Evolutionary conservation across 1,139 yeast genomes (phyloP).

Genomic region (Protomyces macrosporus): DNA sequence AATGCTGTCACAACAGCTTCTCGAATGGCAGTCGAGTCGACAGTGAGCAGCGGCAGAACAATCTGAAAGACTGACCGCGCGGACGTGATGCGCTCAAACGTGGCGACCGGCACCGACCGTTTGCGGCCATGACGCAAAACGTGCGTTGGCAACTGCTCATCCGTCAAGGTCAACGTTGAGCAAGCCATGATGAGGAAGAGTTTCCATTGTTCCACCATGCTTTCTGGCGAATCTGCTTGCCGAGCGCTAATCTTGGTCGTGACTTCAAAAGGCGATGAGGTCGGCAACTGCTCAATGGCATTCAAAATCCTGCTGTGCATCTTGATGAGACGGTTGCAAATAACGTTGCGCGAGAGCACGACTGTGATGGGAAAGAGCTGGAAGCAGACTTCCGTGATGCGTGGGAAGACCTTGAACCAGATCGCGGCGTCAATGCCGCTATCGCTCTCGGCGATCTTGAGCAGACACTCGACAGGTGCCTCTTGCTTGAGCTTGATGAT

Average conservation of each 20-base stretch:
- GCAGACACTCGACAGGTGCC: slow-evolving; percentile 53
- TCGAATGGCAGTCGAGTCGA: slow-evolving; percentile 64
- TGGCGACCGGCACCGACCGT: slow-evolving; percentile 44
- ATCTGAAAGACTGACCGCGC: slow-evolving; percentile 84
- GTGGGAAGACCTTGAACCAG: slow-evolving; percentile 87
- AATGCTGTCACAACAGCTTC: slow-evolving; percentile 85
- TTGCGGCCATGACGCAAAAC: slow-evolving; percentile 57
- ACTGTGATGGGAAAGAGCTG: slow-evolving; percentile 87
- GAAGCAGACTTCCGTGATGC: slow-evolving; percentile 63
- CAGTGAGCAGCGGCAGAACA: slow-evolving; percentile 74
- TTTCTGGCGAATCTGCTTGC: slow-evolving; percentile 54
- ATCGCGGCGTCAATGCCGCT: slow-evolving; percentile 72
- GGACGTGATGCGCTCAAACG: slow-evolving; percentile 63
- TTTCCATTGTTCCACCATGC: slow-evolving; percentile 81
- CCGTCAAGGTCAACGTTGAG: slow-evolving; percentile 82
- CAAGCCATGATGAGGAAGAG: slow-evolving; percentile 86
- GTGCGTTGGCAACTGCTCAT: slow-evolving; percentile 52
- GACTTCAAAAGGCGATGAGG: slow-evolving; percentile 31
- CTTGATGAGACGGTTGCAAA: slow-evolving; percentile 82
- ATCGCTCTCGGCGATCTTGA: slow-evolving; percentile 78
- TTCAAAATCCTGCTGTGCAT: slow-evolving; percentile 69
- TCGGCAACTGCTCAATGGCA: slow-evolving; percentile 42
- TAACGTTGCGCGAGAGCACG: slow-evolving; percentile 87
- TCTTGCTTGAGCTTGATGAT: slow-evolving; percentile 58
- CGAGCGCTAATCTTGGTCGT: slow-evolving; percentile 37